Evolutionary conservation across 2,329 filamentous ascomycete species (phyloP).

Genomic region (Fusarium tricinctum): DNA sequence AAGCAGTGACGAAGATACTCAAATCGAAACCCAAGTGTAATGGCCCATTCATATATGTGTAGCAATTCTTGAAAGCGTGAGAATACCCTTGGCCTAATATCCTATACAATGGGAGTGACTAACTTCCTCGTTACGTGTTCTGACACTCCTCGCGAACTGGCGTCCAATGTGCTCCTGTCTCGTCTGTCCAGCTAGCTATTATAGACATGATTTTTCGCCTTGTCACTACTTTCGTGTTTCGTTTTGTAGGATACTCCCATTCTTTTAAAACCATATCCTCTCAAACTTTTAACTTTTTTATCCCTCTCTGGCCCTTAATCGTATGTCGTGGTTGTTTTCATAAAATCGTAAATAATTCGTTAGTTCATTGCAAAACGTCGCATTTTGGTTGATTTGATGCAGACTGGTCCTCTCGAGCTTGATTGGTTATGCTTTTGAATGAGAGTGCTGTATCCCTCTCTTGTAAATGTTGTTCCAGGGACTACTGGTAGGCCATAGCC

Average conservation of each 20-base stretch:
- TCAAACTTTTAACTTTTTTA: slow-evolving; percentile 33
- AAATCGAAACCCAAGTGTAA: slow-evolving; percentile 9
- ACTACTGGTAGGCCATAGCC: slow-evolving; percentile 25
- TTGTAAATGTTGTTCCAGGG: slow-evolving; percentile 1
- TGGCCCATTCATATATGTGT: slow-evolving; percentile 4
- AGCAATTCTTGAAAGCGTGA: background rate
- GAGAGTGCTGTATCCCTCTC: slow-evolving; percentile 51
- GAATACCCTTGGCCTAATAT: background rate
- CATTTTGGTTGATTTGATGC: slow-evolving; percentile 19
- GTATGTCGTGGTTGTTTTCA: slow-evolving; percentile 29
- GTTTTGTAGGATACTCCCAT: slow-evolving; percentile 13
- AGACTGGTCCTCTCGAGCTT: background rate
- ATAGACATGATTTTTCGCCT: background rate
- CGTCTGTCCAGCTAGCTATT: slow-evolving; percentile 6
- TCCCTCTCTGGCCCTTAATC: slow-evolving; percentile 19
- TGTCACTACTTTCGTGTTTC: background rate
- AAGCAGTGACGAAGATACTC: slow-evolving; percentile 5
- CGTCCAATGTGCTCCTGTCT: background rate
- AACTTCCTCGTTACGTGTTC: background rate
- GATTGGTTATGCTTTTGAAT: slow-evolving; percentile 7
- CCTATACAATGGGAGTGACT: background rate
- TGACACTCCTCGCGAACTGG: background rate
- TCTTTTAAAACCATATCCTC: slow-evolving; percentile 18
- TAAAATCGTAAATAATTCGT: slow-evolving; percentile 45
- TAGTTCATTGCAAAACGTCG: slow-evolving; percentile 39